Conservation (phyloP, 352 stramenopile genomes). For the Thraustochytrium sp. region DNA sequence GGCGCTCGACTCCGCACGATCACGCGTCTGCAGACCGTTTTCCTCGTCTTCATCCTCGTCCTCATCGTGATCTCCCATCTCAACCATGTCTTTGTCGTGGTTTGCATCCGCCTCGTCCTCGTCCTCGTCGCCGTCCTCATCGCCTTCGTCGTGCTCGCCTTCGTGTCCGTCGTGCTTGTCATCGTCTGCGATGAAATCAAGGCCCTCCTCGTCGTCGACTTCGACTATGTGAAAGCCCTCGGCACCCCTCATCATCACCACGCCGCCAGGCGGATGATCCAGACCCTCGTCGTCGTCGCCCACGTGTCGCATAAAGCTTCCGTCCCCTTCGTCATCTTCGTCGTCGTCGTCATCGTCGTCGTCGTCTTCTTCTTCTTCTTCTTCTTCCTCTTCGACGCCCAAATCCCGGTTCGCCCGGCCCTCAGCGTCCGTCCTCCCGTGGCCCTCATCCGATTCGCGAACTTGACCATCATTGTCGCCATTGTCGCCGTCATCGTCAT, state of each 20-base stretch:
- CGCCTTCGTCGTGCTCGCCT: background rate
- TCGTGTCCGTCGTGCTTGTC: background rate
- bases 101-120: background rate
- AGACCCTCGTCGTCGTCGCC: no score
- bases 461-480: background rate
- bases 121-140: background rate
- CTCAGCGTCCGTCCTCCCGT: background rate
- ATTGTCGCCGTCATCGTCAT: background rate
- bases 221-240: no score
- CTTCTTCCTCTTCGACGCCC: background rate
- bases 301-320: background rate
- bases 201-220: no score
- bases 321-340: background rate
- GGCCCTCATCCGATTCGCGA: background rate
- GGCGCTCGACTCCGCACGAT: no score
- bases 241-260: no score
- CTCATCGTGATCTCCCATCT: background rate
- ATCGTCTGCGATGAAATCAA: background rate
- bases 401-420: background rate
- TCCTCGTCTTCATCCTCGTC: background rate
- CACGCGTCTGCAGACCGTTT: no score
- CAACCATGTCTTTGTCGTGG: background rate
- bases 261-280: no score
- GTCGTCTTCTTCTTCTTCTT: background rate
- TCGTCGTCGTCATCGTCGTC: background rate